Conservation (phyloP, 2,329 filamentous ascomycete species). For the Pyricularia grisea region DNA sequence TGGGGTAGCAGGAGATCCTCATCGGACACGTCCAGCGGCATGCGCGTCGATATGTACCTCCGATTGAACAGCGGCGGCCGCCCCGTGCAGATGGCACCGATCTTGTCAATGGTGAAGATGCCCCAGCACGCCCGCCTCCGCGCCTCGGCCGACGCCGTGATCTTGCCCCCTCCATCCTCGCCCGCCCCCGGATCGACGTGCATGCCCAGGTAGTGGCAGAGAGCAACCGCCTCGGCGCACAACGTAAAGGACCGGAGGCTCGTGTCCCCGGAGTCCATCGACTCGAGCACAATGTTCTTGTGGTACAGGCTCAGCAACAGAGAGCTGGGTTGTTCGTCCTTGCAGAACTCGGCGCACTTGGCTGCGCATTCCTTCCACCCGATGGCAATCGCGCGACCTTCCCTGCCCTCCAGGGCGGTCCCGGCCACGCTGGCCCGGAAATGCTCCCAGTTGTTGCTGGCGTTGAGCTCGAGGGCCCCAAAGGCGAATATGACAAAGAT, state of each 20-base stretch:
- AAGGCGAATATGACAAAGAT: not conserved
- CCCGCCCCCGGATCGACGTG: constrained; percentile 1
- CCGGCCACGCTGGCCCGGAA: not conserved
- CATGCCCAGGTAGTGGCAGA: constrained; percentile 3
- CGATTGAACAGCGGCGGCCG: constrained; percentile 42
- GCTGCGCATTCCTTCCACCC: constrained; percentile 3
- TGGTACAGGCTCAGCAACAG: not conserved
- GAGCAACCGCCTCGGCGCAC: not conserved
- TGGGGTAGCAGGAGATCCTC: constrained; percentile 32
- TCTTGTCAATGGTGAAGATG: constrained; percentile 32
- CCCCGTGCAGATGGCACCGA: constrained; percentile 39
- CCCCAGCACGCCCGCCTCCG: constrained; percentile 1
- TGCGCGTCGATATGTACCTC: constrained; percentile 41
- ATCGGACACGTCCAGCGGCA: constrained; percentile 45
- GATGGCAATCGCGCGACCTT: not conserved
- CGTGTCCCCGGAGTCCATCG: constrained; percentile 4
- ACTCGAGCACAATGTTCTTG: not conserved
- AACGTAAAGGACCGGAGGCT: not conserved
- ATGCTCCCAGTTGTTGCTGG: not conserved
- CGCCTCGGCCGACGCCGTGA: constrained; percentile 1
- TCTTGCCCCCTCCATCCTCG: not conserved
- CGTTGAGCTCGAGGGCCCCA: not conserved
- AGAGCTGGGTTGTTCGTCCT: not conserved
- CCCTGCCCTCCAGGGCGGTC: not conserved
- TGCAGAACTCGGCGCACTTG: constrained; percentile 4